phyloP scores from a whole-genome alignment of 2,329 filamentous ascomycete genomes.

The Chaetomium sp. region DNA sequence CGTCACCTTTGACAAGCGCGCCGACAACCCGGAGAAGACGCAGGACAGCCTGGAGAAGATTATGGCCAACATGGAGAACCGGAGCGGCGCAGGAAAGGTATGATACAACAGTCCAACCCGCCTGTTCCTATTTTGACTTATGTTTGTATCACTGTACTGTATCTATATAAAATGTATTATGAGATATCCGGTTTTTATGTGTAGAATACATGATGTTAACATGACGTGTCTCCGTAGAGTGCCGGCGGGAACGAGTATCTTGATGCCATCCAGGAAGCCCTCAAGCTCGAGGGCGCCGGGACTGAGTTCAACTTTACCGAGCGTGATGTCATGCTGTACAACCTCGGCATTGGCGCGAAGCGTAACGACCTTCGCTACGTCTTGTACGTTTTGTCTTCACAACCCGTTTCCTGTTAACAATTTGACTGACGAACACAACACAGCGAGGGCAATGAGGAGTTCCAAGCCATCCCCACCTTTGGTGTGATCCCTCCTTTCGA shows the following conservation, averaged over 20 bases:
- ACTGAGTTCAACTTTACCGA: conserved; percentile 80
- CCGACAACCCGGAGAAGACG: conserved; percentile 76
- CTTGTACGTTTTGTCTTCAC: conserved; percentile 42
- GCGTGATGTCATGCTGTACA: conserved; percentile 88
- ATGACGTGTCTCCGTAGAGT: conserved; percentile 24
- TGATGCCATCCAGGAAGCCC: conserved; percentile 67
- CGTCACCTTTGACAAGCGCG: conserved; percentile 76
- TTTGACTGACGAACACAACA: neutral
- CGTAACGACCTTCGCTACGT: conserved; percentile 79
- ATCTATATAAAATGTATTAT: conserved; percentile 13
- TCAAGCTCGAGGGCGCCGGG: conserved; percentile 61
- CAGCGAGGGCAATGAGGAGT: conserved; percentile 77
- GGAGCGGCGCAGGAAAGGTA: conserved; percentile 54
- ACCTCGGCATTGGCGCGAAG: conserved; percentile 89
- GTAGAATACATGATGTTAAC: conserved; percentile 22
- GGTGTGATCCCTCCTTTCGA: conserved; percentile 94
- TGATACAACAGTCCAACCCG: conserved; percentile 34
- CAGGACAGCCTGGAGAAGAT: conserved; percentile 71
- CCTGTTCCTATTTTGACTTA: conserved; percentile 18
- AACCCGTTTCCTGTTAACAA: neutral
- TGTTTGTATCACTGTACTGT: neutral
- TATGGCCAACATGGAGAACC: conserved; percentile 79
- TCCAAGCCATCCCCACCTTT: conserved; percentile 91
- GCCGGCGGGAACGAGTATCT: conserved; percentile 53
- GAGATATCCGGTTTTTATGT: conserved; percentile 13